Evolutionary conservation across 352 stramenopile genomes (phyloP).

Genomic region (Globisporangium nagaii): DNA sequence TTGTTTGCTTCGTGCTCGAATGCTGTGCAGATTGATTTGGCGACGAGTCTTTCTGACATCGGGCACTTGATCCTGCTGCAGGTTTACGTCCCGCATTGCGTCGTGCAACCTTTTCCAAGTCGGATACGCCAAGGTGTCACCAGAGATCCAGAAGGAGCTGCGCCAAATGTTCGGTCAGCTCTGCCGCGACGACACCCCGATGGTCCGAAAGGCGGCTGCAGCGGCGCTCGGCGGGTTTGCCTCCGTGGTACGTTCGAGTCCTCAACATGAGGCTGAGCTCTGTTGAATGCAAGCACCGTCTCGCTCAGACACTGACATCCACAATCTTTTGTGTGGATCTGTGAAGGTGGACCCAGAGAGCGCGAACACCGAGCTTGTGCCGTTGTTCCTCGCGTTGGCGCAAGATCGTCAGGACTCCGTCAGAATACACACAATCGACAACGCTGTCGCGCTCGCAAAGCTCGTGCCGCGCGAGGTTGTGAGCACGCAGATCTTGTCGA

Average conservation of each 20-base stretch:
- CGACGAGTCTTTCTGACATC: neutral
- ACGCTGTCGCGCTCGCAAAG: conserved; percentile 92
- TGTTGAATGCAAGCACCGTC: neutral
- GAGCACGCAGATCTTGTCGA: conserved; percentile 81
- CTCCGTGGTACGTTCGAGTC: conserved; percentile 26
- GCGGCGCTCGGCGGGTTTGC: conserved; percentile 88
- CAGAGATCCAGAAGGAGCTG: conserved; percentile 77
- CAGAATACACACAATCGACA: conserved; percentile 96
- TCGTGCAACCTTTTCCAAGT: conserved; percentile 82
- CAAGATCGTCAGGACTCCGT: conserved; percentile 96
- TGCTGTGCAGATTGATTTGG: neutral
- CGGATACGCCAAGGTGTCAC: conserved; percentile 46
- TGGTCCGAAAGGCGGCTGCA: conserved; percentile 93
- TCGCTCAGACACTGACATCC: too few species aligned
- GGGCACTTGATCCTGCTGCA: conserved; percentile 4
- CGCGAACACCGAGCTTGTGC: conserved; percentile 71
- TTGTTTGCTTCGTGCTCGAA: conserved; percentile 14
- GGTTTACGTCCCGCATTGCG: conserved; percentile 83
- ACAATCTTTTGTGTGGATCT: too few species aligned
- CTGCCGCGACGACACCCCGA: conserved; percentile 96
- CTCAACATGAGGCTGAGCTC: neutral
- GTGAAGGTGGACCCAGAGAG: conserved; percentile 54
- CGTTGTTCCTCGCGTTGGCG: conserved; percentile 77
- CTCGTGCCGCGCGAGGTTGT: conserved; percentile 74
- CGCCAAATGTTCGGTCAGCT: conserved; percentile 90